Conservation (phyloP, 331 rosid species). For the Rosa hybrid region DNA sequence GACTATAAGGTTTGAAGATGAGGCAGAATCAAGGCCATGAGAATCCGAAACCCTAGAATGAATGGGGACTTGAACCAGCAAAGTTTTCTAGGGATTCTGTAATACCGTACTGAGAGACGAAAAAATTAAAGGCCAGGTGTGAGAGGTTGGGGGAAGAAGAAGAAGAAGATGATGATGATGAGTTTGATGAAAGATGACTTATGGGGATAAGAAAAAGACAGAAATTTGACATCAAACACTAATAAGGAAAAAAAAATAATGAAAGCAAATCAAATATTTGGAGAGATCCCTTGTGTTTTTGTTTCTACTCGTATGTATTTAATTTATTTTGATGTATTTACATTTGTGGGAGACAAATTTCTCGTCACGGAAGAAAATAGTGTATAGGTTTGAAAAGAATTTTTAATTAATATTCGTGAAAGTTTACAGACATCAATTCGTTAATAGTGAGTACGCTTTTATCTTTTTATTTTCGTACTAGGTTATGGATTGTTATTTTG, state of each 20-base stretch:
- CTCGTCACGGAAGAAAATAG: no score
- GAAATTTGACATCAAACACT: background rate
- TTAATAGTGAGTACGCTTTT: no score
- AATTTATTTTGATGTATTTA: no score
- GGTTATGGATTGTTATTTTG: no score
- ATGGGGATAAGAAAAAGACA: constrained; percentile 45
- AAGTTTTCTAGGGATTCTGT: background rate
- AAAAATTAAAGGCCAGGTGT: constrained; percentile 10
- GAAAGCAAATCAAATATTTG: background rate
- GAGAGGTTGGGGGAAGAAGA: constrained; percentile 14
- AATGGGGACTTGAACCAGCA: background rate
- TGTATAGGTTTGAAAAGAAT: no score
- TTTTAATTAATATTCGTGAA: no score
- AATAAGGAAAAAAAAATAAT: background rate
- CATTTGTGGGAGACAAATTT: no score
- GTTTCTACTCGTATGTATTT: no score
- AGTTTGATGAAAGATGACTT: background rate
- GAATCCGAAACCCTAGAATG: background rate
- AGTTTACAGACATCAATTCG: no score
- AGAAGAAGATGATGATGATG: background rate
- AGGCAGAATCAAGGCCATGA: background rate
- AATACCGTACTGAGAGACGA: constrained; percentile 8
- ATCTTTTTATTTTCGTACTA: no score
- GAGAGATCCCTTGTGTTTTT: no score
- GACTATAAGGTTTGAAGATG: background rate